Base-by-base conservation (phyloP, 2,329 filamentous ascomycete species). In the Penicillium paneum region DNA sequence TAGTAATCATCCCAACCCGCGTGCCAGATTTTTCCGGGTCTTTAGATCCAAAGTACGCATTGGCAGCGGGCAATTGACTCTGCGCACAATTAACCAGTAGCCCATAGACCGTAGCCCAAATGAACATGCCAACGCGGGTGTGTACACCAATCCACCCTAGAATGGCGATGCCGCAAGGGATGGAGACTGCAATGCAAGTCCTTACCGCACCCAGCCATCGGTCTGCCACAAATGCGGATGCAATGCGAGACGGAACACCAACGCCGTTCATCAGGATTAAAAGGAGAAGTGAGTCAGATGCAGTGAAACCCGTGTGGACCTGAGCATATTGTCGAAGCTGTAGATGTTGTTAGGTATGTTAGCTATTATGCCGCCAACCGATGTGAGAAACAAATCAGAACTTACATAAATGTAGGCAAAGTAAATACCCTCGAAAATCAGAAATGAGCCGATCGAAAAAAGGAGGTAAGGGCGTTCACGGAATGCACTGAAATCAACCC, bases 401-500 rank as follows among this genome's bases (percentile, higher is more conserved):
- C 39, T 43, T 24, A 54, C 52, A 50, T 54, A 54, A n/a, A 54
- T 54, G 28, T 54, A 54, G 10, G 52, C 52, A 28, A 54, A 54
- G 31, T 54, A 54, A 21, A 54, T 50, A 3, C 52, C 52, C 34
- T 54, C 52, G 34, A 54, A 54, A n/a, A 54, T 54, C 39, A 54
- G 29, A 28, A 54, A 54, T 29, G 52, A 43, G 26, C 52, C 52
- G 32, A 54, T 54, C 13, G 52, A 44, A 21, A 50, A 54, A 13
- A 54, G 46, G 46, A 54, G 52, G 46, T 54, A 54, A 49, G 60
- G 0, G 71, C 70, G 13, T 64, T 61, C 26, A 65, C 55, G 4
- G 64, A 70, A 28, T 67, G 61, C 2, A 86, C 81, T 1, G 73
- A 78, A 3, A 78, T 77, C 85, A 84, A 88, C 52, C 75, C 76